Percentiles rank a stretch among this genome's conserved stretches.
Conservation (phyloP, 2,329 filamentous ascomycete species). For the Tetracladium maxilliforme region DNA sequence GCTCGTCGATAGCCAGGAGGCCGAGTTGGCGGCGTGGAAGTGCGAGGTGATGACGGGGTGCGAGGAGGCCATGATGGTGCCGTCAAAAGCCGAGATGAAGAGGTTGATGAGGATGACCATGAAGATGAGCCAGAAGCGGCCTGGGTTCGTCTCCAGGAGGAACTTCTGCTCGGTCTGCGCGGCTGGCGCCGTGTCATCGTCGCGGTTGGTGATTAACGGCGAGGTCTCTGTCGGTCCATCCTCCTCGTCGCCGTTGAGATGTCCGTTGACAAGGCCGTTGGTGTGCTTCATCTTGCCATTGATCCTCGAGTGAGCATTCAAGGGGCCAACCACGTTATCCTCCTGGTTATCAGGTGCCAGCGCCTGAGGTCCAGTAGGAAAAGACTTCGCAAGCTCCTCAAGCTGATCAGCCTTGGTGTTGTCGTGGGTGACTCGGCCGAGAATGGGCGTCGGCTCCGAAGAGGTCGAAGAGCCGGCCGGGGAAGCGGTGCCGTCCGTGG, state of each 20-base stretch:
- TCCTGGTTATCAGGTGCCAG: too few species aligned
- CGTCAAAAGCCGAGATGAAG: constrained; percentile 54
- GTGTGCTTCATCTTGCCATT: background rate
- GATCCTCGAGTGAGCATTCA: too few species aligned
- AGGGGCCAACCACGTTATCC: too few species aligned
- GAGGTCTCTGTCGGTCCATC: background rate
- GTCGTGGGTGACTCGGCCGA: too few species aligned
- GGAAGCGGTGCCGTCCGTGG: too few species aligned
- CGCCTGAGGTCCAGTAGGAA: too few species aligned
- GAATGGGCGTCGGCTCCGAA: too few species aligned
- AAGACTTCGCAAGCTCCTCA: too few species aligned
- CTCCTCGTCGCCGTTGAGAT: background rate
- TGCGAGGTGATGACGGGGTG: constrained; percentile 74
- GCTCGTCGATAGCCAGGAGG: constrained; percentile 70
- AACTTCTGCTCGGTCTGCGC: too few species aligned
- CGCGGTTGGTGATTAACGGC: background rate
- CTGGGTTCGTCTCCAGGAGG: constrained; percentile 1
- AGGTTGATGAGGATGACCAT: constrained; percentile 39
- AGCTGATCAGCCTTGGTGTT: too few species aligned
- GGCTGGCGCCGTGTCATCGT: constrained; percentile 20
- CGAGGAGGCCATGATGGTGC: constrained; percentile 67
- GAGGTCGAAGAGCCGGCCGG: too few species aligned
- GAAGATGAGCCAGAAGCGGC: constrained; percentile 50
- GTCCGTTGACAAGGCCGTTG: background rate
- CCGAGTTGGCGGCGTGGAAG: constrained; percentile 62